Evolutionary conservation across 2,329 filamentous ascomycete genomes (phyloP), one percentile per base, ranked within the genome.

Genomic region (Diatrype stigma): DNA sequence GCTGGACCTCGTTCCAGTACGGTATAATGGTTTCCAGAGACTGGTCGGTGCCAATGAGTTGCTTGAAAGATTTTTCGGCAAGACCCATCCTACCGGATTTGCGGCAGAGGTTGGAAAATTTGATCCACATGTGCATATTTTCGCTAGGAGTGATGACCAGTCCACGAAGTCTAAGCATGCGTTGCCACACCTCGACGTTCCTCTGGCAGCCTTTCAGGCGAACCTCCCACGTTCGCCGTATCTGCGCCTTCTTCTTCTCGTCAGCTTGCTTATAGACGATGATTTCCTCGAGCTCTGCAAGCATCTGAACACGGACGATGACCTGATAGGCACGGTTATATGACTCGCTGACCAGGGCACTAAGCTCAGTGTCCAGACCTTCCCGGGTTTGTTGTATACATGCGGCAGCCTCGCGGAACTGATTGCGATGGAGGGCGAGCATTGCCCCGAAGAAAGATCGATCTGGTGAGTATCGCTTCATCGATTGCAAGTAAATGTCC

Each of bases 91-190:
- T 87, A 51, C 90, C 89, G 42, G 93, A 96, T 70, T 99, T 99
- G 63, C 95, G 89, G 70, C 95, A 99, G 6, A 99, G 82, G 63
- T 97, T 99, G 63, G 94, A 90, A 67, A 96, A 99, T 68, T 99
- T 99, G 76, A 99, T 97, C 85, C 92, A 96, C 91, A 99, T 99
- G 63, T 96, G 89, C 77, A 96, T 90, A 63, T 96, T 96, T 67
- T 99, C 92, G 32, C 84, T 84, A 0, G 95, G 93, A 1, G 86
- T 86, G 54, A 97, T 93, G 52, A 99, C 94, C 47, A 99, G 78
- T 19, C 91, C 89, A 53, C 94, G 85, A 30, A 99, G 85, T 66
- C 96, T 94, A 50, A 99, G 84, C 90, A 97, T 97, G 53, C 94
- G 85, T 67, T 96, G 92, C 94, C 94, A 99, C 3, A 97, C 90